Base-by-base conservation (phyloP, 495 filamentous ascomycete species). In the Opeltia flavorubescens region DNA sequence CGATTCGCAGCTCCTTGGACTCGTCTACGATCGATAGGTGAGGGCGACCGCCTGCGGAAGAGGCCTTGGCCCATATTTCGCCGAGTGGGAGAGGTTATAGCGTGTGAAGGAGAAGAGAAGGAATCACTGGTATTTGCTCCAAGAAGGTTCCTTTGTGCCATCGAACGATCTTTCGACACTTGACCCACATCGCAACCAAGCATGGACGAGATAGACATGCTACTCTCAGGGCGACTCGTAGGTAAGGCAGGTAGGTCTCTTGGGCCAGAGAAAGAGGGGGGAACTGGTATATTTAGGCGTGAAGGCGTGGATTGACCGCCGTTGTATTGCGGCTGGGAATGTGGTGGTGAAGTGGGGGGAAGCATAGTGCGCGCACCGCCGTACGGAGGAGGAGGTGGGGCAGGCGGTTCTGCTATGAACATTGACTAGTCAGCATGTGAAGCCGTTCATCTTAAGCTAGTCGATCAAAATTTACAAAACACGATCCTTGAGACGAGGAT, bases 161-260 rank as follows among this genome's bases (percentile, higher is more conserved):
- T 38, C 24, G n/a, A 67, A 60, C 24, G 66, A 51, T 84, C 75
- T 43, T 75, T 68, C 15, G 74, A 61, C 30, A 81, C 75, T n/a
- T 77, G 76, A 38, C 81, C 81, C 18, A 72, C 56, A 46, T 75
- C 75, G 11, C 67, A 62, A 43, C 73, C 78, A 40, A 98, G 76
- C 74, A 98, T 86, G 18, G 91, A 85, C 7, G 86, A 91, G 56
- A 98, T 98, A 18, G 91, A 94, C 91, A 98, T 96, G 67, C 83
- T 84, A 62, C 83, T 83, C 12, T 78, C 77, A 8, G 73, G 72
- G 31, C 77, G 73, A 59, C 72, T 66, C 27, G 63, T 55, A 35
- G 69, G 58, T 39, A 59, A 30, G 15, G 42, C 29, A n/a, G 42
- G 62, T 42, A 70, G 62, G 51, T 83, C 76, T 53, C 78, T 71